phyloP scores from a whole-genome alignment of 768 basidiomycete genomes.

The Tulasnella calospora region DNA sequence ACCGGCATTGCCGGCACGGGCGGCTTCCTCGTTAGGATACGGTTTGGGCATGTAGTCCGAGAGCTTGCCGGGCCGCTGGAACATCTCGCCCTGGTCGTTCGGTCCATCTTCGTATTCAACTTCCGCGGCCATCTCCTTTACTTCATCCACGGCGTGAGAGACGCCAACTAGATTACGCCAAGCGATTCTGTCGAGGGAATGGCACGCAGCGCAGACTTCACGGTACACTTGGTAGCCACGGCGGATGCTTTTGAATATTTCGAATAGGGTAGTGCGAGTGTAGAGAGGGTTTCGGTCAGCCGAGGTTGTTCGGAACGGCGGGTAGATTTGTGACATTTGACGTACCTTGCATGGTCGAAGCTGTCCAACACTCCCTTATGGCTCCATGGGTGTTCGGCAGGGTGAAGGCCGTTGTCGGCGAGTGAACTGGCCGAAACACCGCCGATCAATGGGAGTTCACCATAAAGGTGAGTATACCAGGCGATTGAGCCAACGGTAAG shows the following conservation, averaged over 20 bases:
- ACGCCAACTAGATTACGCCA: slow-evolving; percentile 99
- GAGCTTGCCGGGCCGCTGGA: slow-evolving; percentile 96
- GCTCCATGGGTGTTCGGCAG: slow-evolving; percentile 80
- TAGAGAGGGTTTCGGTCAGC: neutral
- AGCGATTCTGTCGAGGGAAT: slow-evolving; percentile 97
- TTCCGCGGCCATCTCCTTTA: slow-evolving; percentile 88
- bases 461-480: slow-evolving; percentile 96
- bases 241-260: too few relatives aligned
- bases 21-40: slow-evolving; percentile 97
- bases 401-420: slow-evolving; percentile 92
- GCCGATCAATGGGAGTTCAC: slow-evolving; percentile 79
- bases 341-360: slow-evolving; percentile 94
- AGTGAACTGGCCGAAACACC: slow-evolving; percentile 90
- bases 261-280: neutral
- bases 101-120: slow-evolving; percentile 96
- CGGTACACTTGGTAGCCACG: slow-evolving; percentile 96
- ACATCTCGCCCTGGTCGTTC: slow-evolving; percentile 93
- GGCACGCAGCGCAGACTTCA: slow-evolving; percentile 98
- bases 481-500: slow-evolving; percentile 84
- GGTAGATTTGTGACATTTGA: slow-evolving; percentile 25
- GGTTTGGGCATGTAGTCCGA: slow-evolving; percentile 93
- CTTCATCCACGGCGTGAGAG: slow-evolving; percentile 90
- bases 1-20: slow-evolving; percentile 88
- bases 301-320: neutral
- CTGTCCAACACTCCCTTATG: slow-evolving; percentile 84